These are phyloP conservation scores for Dissophora globulifera DNA, from an alignment of 192 early-diverging fungal genomes.

Conservation along the genomic window DNA sequence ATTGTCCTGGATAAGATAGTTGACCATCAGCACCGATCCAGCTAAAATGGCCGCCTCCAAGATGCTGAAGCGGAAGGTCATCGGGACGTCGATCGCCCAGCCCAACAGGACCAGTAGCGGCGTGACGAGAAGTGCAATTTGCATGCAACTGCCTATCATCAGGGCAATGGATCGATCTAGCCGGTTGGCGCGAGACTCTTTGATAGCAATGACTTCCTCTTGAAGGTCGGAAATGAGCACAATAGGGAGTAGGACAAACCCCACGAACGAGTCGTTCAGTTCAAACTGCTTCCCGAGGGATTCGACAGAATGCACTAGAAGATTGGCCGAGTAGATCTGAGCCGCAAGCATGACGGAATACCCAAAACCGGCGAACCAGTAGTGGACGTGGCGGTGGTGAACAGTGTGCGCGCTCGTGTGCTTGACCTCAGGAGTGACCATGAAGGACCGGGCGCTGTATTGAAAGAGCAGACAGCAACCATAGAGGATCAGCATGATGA, in stretches of 20 bases:
- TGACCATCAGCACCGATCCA: conserved; percentile 77
- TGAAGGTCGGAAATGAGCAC: conserved; percentile 92
- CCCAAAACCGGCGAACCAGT: conserved; percentile 43
- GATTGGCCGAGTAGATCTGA: conserved; percentile 86
- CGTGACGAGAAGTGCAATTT: conserved; percentile 85
- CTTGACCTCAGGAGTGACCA: conserved; percentile 36
- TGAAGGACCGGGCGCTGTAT: conserved; percentile 10
- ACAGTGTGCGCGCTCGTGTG: conserved; percentile 10
- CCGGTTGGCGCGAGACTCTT: conserved; percentile 11
- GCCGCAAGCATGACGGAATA: conserved; percentile 72
- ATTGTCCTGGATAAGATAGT: conserved; percentile 84
- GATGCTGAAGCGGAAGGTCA: conserved; percentile 84
- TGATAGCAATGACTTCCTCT: conserved; percentile 42
- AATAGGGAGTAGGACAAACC: conserved; percentile 89
- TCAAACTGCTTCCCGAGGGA: conserved; percentile 76
- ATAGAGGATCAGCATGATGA: conserved; percentile 74
- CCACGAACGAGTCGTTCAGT: conserved; percentile 86
- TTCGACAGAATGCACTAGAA: conserved; percentile 83
- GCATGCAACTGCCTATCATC: conserved; percentile 60
- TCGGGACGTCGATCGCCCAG: conserved; percentile 79
- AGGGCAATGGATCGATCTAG: conserved; percentile 26
- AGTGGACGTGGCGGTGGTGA: conserved; percentile 73
- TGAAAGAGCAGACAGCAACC: conserved; percentile 72
- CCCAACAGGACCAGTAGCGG: conserved; percentile 77
- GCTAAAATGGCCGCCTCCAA: conserved; percentile 86